Base-by-base conservation (phyloP, 345 rosid genomes). In the Eucalyptus sp. region DNA sequence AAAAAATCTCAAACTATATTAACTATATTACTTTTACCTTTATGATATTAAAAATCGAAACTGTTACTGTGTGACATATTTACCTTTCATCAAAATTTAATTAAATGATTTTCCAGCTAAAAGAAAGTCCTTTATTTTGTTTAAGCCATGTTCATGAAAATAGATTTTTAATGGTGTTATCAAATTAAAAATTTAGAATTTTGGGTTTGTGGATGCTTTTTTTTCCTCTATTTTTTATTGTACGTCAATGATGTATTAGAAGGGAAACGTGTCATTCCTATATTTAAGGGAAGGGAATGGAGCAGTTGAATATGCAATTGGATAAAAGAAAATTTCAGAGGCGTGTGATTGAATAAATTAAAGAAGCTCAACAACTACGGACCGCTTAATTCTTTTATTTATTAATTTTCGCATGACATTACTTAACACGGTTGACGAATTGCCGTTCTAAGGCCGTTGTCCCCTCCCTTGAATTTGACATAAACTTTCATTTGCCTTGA, bases 41-140 rank as follows among this genome's bases (percentile, higher is more conserved):
- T 52, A 52, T 52, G 10, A 52, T 52, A 52, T 3, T 18, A 52
- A 52, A 18, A 2, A 18, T 52, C 10, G 56, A 0, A 52, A 52
- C 0, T 52, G 0, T 52, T 52, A 52, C 1, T 52, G 7, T 5
- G 9, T 18, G 4, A 52, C 24, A 51, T 51, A 51, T 51, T 51
- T 51, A 51, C 3, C 0, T 2, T 56, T 22, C 11, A 56, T 56
- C 12, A 22, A 56, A 20, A 56, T 56, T 56, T 22, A 52, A 52
- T 52, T 52, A 52, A 52, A 52, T 52, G 56, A 18, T 52, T 52
- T 52, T 52, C 0, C 2, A 52, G 12, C 0, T 22, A 56, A 56
- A 56, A 20, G 0, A 2, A 52, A 22, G 62, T 2, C 62, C 0
- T 56, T 52, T 52, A 2, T 52, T 52, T 52, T 52, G 24, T 0